Conservation (phyloP, 2,329 filamentous ascomycete genomes). For the Microcyclospora pomicola region DNA sequence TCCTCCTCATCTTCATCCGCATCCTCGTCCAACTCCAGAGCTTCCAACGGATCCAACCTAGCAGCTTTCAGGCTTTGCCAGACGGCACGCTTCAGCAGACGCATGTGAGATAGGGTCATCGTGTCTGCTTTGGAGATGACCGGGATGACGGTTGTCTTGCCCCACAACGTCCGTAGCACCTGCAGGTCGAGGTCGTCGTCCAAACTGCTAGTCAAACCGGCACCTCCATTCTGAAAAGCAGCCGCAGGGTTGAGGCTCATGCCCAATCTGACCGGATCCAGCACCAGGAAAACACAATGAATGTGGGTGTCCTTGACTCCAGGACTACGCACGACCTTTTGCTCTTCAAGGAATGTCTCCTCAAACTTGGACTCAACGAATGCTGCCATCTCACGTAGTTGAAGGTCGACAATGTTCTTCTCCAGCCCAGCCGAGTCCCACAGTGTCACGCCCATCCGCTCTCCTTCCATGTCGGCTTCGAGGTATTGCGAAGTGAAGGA, state of each 20-base stretch:
- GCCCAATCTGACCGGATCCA: conserved; percentile 78
- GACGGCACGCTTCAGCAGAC: conserved; percentile 76
- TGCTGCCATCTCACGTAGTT: conserved; percentile 76
- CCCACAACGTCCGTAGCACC: conserved; percentile 72
- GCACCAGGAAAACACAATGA: conserved; percentile 82
- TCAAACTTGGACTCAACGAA: conserved; percentile 98
- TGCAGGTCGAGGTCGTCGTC: conserved; percentile 86
- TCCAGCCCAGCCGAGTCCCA: conserved; percentile 96
- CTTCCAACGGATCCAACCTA: conserved; percentile 76
- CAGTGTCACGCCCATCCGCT: conserved; percentile 80
- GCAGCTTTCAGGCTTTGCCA: conserved; percentile 77
- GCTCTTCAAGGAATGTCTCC: conserved; percentile 92
- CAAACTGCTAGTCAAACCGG: conserved; percentile 47
- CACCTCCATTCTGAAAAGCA: conserved; percentile 13
- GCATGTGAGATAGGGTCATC: conserved; percentile 90
- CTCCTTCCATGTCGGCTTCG: conserved; percentile 85
- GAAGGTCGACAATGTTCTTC: conserved; percentile 87
- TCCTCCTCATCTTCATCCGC: conserved; percentile 40
- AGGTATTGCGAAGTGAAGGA: conserved; percentile 75
- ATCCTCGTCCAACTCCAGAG: conserved; percentile 67
- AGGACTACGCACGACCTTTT: conserved; percentile 88
- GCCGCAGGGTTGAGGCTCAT: conserved; percentile 38
- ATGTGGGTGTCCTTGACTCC: conserved; percentile 94
- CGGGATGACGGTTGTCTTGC: conserved; percentile 89
- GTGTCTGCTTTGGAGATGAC: conserved; percentile 96